Conservation (phyloP, 805 yeast genomes). For the Candida anglica region DNA sequence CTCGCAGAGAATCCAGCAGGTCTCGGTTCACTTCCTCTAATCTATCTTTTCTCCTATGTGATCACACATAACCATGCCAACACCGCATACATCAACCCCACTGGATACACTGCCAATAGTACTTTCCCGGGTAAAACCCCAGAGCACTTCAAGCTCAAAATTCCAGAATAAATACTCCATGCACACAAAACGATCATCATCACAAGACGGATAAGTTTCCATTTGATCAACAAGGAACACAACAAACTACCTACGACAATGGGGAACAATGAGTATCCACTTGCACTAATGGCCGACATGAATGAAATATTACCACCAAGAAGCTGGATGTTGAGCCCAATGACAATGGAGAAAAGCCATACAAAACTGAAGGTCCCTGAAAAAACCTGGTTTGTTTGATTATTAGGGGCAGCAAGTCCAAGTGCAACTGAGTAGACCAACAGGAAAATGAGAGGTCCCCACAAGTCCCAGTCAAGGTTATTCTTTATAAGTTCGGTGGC, state of each 20-base stretch:
- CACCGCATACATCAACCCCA: constrained; percentile 57
- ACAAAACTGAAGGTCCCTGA: constrained; percentile 60
- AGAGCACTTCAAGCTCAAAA: constrained; percentile 56
- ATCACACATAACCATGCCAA: constrained; percentile 67
- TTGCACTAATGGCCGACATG: constrained; percentile 63
- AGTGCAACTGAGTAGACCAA: constrained; percentile 51
- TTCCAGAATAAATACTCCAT: constrained; percentile 66
- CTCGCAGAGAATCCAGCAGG: not conserved
- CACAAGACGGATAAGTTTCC: constrained; percentile 47
- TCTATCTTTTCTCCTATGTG: too few relatives aligned
- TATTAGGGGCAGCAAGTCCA: constrained; percentile 42
- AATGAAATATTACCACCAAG: constrained; percentile 61
- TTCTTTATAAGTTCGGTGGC: constrained; percentile 9
- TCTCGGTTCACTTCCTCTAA: too few relatives aligned
- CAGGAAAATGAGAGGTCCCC: constrained; percentile 72
- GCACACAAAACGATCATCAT: constrained; percentile 43
- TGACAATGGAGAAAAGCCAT: constrained; percentile 59
- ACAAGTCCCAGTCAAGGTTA: constrained; percentile 54
- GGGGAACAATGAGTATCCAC: constrained; percentile 70
- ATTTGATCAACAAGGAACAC: constrained; percentile 41
- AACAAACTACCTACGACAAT: constrained; percentile 50
- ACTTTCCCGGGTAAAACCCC: constrained; percentile 64
- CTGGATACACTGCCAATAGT: constrained; percentile 62
- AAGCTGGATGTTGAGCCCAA: constrained; percentile 63
- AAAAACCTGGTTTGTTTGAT: constrained; percentile 50